Evolutionary conservation across 1,284 basidiomycete genomes (phyloP).

Genomic region (Ceratobasidium sp.): DNA sequence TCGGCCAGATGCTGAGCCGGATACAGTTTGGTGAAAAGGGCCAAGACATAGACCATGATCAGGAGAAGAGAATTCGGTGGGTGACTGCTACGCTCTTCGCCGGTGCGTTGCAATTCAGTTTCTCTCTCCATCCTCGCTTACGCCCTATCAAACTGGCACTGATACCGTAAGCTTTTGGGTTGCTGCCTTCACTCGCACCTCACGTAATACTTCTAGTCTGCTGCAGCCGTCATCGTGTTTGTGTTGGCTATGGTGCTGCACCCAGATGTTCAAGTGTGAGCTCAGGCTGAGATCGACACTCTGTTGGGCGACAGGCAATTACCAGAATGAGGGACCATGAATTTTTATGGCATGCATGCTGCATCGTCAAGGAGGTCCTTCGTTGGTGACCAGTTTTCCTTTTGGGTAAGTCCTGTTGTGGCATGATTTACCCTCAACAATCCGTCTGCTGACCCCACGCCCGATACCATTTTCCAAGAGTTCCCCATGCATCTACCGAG

Average conservation of each 20-base stretch:
- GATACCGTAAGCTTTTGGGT: constrained; percentile 19
- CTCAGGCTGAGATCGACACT: constrained; percentile 52
- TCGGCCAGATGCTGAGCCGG: constrained; percentile 2
- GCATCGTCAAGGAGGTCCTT: constrained; percentile 30
- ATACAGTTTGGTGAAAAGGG: neutral
- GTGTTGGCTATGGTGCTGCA: constrained; percentile 47
- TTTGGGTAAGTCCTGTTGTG: constrained; percentile 8
- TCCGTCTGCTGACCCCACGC: neutral
- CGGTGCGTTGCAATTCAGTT: constrained; percentile 2
- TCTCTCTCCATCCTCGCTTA: neutral
- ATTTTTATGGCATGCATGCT: constrained; percentile 15
- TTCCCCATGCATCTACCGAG: constrained; percentile 45
- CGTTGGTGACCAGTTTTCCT: constrained; percentile 35
- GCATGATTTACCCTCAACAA: neutral
- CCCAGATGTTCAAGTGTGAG: constrained; percentile 49
- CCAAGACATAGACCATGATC: neutral
- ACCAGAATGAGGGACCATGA: constrained; percentile 25
- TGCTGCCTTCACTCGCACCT: neutral
- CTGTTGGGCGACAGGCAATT: constrained; percentile 48
- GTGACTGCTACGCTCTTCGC: constrained; percentile 26
- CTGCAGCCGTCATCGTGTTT: constrained; percentile 32
- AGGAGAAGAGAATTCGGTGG: constrained; percentile 25
- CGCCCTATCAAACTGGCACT: neutral
- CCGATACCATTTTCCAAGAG: neutral
- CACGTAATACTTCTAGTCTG: neutral